Evolutionary conservation across 495 filamentous ascomycete species (phyloP), one percentile per base, ranked within the genome.

Genomic region (Trichoderma erinaceum): DNA sequence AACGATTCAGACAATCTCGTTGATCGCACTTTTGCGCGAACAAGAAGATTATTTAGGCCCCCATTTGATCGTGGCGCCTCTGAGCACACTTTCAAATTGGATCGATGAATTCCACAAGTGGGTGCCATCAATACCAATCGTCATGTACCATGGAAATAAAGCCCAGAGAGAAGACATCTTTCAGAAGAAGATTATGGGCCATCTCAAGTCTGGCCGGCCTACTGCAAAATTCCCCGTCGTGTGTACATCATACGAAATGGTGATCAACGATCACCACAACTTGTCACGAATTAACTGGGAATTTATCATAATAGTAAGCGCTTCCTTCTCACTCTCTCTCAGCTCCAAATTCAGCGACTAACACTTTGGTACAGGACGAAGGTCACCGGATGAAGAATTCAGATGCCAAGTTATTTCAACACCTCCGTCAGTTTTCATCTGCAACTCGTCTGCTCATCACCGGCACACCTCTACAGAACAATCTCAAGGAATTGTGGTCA

Each of bases 361-460:
- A 44, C 61, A 56, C 29, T 32, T 25, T 68, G 38, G 5, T 64
- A 68, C 63, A 89, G 87, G 95, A 99, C 73, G 95, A 99, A 79
- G 95, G 95, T 2, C 95, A 99, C 75, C 91, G 95, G 7, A 86
- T 99, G 81, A 99, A 99, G 81, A 99, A 99, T 69, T 90, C 96
- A 73, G 91, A 99, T 71, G 95, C 93, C 66, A 90, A 91, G 70
- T 85, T 99, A 5, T 95, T 98, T 71, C 87, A 89, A 61, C 92
- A 96, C 68, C 79, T 99, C 0, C 88, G 93, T 70, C 87, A 88
- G 0, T 97, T 97, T 73, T 88, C 87, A 27, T 97, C 94, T 0
- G 90, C 92, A 3, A 97, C 94, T 68, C 84, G 95, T 63, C 85
- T 98, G 0, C 86, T 99, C 2, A 94, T 99, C 67, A 98, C 95